phyloP scores from a whole-genome alignment of 2,329 filamentous ascomycete species.

The Fusarium euwallaceae region DNA sequence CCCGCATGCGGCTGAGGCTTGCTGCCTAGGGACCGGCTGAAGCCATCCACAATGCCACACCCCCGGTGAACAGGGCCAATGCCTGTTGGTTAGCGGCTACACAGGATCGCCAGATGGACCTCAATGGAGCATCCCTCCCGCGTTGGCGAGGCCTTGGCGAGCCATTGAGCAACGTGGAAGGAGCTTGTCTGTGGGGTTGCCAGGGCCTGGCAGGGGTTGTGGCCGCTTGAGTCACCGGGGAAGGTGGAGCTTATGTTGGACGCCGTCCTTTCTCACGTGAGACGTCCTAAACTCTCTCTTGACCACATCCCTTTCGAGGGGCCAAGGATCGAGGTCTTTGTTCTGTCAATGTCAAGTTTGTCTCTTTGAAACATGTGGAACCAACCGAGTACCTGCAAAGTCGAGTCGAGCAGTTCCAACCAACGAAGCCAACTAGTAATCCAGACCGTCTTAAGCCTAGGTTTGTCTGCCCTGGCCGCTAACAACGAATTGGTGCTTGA shows the following conservation, averaged over 20 bases:
- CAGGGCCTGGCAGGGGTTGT: neutral
- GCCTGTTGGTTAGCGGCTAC: conserved; percentile 1
- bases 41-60: conserved; percentile 15
- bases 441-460: neutral
- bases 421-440: neutral
- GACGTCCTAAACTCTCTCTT: neutral
- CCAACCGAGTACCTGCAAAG: neutral
- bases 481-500: neutral
- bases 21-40: conserved; percentile 29
- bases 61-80: neutral
- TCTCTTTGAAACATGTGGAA: neutral
- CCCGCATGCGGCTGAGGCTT: conserved; percentile 31
- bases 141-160: neutral
- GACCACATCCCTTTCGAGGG: neutral
- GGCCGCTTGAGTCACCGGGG: conserved; percentile 44
- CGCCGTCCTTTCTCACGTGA: conserved; percentile 19
- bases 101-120: neutral
- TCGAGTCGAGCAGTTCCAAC: neutral
- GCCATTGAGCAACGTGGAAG: neutral
- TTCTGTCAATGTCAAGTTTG: neutral
- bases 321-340: neutral
- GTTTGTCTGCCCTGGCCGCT: neutral
- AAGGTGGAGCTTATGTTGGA: conserved; percentile 22
- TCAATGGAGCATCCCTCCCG: neutral
- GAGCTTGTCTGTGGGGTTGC: neutral